Conservation (phyloP, 2,329 filamentous ascomycete species). For the Bertia moriformis region DNA sequence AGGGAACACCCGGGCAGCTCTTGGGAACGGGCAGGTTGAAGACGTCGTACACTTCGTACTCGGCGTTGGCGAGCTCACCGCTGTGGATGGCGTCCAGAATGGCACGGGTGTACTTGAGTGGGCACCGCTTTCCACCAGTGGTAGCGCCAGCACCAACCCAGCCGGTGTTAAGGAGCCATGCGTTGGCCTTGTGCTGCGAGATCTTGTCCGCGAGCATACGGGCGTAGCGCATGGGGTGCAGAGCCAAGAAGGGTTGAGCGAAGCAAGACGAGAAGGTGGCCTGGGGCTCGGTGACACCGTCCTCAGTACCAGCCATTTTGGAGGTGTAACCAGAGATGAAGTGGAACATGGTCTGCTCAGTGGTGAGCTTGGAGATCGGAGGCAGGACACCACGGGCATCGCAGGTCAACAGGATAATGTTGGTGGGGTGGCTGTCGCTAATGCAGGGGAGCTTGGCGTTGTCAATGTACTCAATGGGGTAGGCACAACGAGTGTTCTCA, state of each 20-base stretch:
- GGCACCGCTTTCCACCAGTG: slow-evolving; percentile 91
- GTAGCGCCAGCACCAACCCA: slow-evolving; percentile 87
- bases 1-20: slow-evolving; percentile 73
- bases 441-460: slow-evolving; percentile 98
- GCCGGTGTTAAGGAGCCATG: slow-evolving; percentile 96
- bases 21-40: slow-evolving; percentile 98
- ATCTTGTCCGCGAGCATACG: slow-evolving; percentile 99
- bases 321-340: slow-evolving; percentile 99
- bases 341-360: slow-evolving; percentile 98
- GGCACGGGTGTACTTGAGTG: slow-evolving; percentile 94
- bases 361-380: slow-evolving; percentile 91
- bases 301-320: slow-evolving; percentile 99
- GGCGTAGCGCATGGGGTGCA: slow-evolving; percentile 98
- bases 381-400: slow-evolving; percentile 94
- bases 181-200: slow-evolving; percentile 81
- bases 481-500: slow-evolving; percentile 95
- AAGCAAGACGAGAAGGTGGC: slow-evolving; percentile 99
- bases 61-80: slow-evolving; percentile 79
- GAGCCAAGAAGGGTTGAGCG: slow-evolving; percentile 93
- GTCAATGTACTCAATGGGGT: slow-evolving; percentile 96
- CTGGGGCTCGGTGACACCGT: slow-evolving; percentile 90
- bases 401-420: slow-evolving; percentile 97
- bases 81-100: slow-evolving; percentile 97
- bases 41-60: slow-evolving; percentile 88
- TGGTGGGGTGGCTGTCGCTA: slow-evolving; percentile 73